phyloP scores from a whole-genome alignment of 192 early-diverging fungal genomes.

The Geranomyces variabilis region DNA sequence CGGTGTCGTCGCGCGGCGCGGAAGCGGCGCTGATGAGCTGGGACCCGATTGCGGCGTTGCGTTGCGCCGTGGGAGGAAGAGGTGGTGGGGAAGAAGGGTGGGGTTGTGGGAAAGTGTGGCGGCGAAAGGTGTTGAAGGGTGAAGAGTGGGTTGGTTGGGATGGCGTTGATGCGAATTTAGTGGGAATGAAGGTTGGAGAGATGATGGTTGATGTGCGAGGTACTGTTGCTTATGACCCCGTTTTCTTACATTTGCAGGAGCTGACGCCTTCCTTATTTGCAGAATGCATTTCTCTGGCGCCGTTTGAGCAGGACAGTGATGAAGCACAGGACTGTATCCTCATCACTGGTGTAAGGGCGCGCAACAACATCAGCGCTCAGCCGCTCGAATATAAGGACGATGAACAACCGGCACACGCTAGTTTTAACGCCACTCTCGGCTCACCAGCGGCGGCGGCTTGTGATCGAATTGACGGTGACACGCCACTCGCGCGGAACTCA shows the following conservation, averaged over 20 bases:
- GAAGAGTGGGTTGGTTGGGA: neutral
- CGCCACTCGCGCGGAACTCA: too few species aligned
- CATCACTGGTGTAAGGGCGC: too few species aligned
- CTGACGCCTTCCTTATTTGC: neutral
- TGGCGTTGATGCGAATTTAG: neutral
- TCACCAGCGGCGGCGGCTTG: too few species aligned
- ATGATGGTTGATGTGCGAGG: neutral
- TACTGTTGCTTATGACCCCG: neutral
- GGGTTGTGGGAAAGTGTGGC: neutral
- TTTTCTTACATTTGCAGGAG: neutral
- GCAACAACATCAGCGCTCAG: too few species aligned
- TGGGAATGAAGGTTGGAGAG: neutral
- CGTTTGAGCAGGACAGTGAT: neutral
- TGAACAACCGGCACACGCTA: too few species aligned
- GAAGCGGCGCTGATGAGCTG: conserved; percentile 14
- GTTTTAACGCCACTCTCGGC: too few species aligned
- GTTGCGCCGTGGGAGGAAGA: neutral
- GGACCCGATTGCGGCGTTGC: conserved; percentile 25
- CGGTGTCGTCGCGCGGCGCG: too few species aligned
- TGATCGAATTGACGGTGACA: too few species aligned
- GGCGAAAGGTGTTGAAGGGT: neutral
- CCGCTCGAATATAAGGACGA: too few species aligned
- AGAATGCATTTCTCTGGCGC: neutral
- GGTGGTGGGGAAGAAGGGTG: neutral
- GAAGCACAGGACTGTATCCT: too few species aligned